Base-by-base conservation (phyloP, 2,329 filamentous ascomycete genomes). In the Aspergillus ruber region DNA sequence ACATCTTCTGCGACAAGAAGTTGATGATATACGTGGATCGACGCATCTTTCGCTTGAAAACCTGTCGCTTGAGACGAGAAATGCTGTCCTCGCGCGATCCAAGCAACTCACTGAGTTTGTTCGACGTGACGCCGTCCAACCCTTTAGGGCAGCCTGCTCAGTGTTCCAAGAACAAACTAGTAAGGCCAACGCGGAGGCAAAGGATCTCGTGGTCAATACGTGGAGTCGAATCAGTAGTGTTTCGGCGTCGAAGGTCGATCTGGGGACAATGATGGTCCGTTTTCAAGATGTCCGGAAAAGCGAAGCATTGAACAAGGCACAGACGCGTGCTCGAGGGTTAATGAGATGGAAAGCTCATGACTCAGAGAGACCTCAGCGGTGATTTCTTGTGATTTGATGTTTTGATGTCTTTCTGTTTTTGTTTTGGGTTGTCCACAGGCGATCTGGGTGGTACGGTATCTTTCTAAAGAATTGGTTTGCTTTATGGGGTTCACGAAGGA, bases 51-150 rank as follows among this genome's bases (percentile, higher is more conserved):
- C 25, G 25, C 25, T 29, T 12, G 25, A 29, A 4, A 44, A 58
- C 12, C 44, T 60, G 23, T 53, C 59, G 2, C 23, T 50, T 10
- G 56, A 51, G 12, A 55, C 58, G 3, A 55, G 55, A 38, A 57
- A 62, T 10, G 44, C 44, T 9, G 53, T 66, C 9, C 43, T 70
- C 6, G 56, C 62, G 10, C 58, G 50, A 13, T 70, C 68, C 2
- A 67, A 64, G 47, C 58, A 68, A 42, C 48, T 68, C 18, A 65
- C 65, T 3, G 59, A 66, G 32, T 50, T 58, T 8, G 51, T 71
- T 32, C 56, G 57, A 43, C 58, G 57, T 42, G 63, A 56, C 46
- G 58, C 65, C 10, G 41, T 65, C 32, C 59, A 65, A 44, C 59
- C 56, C n/a, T 57, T 71, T 38, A 52, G 56, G 27, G 56, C 54